Percentiles rank a stretch among this genome's conserved stretches.
Conservation (phyloP, 345 rosid genomes). For the Syzygium grande region DNA sequence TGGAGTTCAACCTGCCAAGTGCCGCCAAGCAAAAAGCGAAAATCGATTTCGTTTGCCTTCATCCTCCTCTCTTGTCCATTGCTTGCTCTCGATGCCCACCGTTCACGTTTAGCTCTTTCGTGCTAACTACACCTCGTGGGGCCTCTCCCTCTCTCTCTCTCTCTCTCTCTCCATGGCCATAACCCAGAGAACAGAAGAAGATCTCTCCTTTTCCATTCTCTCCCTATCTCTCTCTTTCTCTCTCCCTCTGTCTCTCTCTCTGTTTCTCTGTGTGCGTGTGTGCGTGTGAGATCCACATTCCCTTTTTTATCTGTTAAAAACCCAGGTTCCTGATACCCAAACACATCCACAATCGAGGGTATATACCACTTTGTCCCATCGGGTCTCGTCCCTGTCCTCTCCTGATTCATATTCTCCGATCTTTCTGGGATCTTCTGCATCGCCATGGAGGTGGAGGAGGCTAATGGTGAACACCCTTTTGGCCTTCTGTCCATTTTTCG, state of each 20-base stretch:
- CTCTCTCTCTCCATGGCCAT: not conserved
- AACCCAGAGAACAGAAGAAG: not conserved
- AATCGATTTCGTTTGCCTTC: not conserved
- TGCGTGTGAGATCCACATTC: not conserved
- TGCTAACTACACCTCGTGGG: not conserved
- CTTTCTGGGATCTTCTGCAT: not conserved
- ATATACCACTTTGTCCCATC: not conserved
- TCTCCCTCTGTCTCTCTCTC: not conserved
- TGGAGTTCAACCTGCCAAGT: not conserved
- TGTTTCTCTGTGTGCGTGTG: not conserved
- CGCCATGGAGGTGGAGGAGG: slow-evolving; percentile 16
- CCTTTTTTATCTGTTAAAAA: not conserved
- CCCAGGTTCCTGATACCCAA: not conserved
- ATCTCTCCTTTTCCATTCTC: not conserved
- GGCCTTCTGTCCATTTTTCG: not conserved
- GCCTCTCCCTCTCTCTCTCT: not conserved
- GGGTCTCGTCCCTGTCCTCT: not conserved
- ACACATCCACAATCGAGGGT: not conserved
- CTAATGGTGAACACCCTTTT: slow-evolving; percentile 8
- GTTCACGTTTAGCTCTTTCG: not conserved
- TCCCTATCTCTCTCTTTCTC: not conserved
- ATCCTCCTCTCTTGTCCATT: not conserved
- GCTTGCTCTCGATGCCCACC: not conserved
- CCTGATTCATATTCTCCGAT: not conserved
- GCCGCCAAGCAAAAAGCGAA: not conserved